Base-by-base conservation (phyloP, 225 moss, liverwort and hornwort genomes). In the Neckera pumila region DNA sequence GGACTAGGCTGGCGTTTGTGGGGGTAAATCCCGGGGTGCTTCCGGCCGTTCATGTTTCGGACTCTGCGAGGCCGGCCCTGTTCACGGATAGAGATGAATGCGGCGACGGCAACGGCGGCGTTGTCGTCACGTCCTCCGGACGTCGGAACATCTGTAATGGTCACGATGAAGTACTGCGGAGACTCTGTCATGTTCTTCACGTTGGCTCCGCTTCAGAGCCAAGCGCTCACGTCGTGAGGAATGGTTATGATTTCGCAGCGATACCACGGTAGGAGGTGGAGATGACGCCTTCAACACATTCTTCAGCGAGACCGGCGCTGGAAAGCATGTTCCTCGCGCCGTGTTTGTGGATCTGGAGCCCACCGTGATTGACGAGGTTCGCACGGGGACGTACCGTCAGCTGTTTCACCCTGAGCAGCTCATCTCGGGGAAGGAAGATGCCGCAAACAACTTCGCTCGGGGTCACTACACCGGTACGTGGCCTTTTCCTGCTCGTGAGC, bases 291-390 rank as follows among this genome's bases (percentile, higher is more conserved):
- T 93, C 91, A 93, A 92, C 92, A 93, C 93, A 4, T 93, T 93
- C 91, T 93, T 93, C 76, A 93, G 93, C 87, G 93, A 93, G 88
- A 93, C 93, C 22, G 93, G 93, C 51, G 92, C 93, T 17, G 93
- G 93, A 5, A 93, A 93, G 92, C 93, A 93, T 78, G 93, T 93
- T 6, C 93, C 93, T 40, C 92, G 93, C 61, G 93, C 93, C 22
- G 92, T 93, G 80, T 92, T 93, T 27, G 92, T 93, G 91, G 93
- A 93, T 93, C 92, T 93, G 91, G 93, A 93, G 76, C 93, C 93
- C 43, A 93, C 93, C 25, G 93, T 93, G 78, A 93, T 93, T 3
- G 93, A 93, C 56, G 93, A 93, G 74, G 93, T 93, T 34, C 93
- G 93, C n/a, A 93, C 93, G 19, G 93, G 93, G 60, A 92, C 92